Base-by-base conservation (phyloP, 495 filamentous ascomycete species). In the Hyaloscypha bicolor region DNA sequence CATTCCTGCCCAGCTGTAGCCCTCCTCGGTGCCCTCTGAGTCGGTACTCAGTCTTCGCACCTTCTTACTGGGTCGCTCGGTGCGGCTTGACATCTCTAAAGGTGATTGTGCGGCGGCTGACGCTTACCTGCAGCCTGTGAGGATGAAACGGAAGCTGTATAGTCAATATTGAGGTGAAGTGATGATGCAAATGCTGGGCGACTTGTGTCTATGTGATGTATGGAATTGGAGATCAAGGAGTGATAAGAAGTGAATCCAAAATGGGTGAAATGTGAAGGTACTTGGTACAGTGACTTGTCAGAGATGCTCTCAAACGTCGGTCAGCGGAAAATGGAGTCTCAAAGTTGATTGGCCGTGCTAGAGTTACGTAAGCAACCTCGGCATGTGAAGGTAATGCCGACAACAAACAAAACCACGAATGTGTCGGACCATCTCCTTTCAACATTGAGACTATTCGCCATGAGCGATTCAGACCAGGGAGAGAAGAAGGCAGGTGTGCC, bases 11-110 rank as follows among this genome's bases (percentile, higher is more conserved):
- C 75, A 78, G 66, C 81, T 75, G 66, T 75, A 71, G 16, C 71
- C 69, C 33, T 74, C 75, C 39, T 77, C 74, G 56, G 62, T 71
- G 52, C 77, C 76, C 60, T 81, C 79, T 63, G 79, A 76, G 45
- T 82, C 81, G 37, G 77, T 79, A 74, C 79, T 82, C 51, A 80
- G 75, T 55, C 78, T 74, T 58, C 79, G 72, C 58, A 73, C 67
- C 66, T 80, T 79, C 77, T 83, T 81, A 60, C 69, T 76, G 56
- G 79, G 75, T 63, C 80, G 65, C 53, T 56, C 53, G 53, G 53
- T 37, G 6, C 60, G 42, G 45, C 31, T 63, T 30, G 60, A 52
- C 60, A 63, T 63, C 29, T 62, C 22, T 48, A 31, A 31, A 29
- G 53, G 53, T 65, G 62, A 58, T 48, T 48, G 9, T 48, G 4